Percentiles rank a stretch among this genome's conserved stretches.
Evolutionary conservation across 352 stramenopile species (phyloP).

Genomic region (Halophytophthora batemanensis): DNA sequence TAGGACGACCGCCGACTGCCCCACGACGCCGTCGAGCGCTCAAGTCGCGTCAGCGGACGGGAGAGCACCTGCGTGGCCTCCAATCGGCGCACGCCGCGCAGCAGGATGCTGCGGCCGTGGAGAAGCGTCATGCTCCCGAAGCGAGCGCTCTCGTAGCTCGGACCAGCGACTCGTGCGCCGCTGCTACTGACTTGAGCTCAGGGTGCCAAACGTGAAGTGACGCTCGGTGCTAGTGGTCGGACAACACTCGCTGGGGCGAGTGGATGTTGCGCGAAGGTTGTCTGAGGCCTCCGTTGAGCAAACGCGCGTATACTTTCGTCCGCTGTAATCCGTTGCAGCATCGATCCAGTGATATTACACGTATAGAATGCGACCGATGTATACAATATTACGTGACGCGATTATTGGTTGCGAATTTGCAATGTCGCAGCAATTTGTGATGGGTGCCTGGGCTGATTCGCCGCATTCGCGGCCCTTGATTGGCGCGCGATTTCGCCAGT

Average conservation of each 20-base stretch:
- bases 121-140: conserved; percentile 33
- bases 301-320: no score
- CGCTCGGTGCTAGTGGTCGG: no score
- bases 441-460: no score
- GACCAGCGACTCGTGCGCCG: no score
- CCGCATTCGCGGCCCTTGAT: neutral
- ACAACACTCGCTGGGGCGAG: no score
- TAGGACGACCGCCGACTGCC: conserved; percentile 3
- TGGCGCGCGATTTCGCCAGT: neutral
- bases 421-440: neutral
- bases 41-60: neutral
- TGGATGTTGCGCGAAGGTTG: conserved; percentile 9
- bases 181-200: no score
- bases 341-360: no score
- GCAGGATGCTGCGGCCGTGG: conserved; percentile 35
- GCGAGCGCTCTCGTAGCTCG: no score
- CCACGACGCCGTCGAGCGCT: neutral
- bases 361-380: no score
- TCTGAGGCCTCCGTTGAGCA: no score
- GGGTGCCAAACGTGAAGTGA: neutral
- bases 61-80: conserved; percentile 19
- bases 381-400: neutral
- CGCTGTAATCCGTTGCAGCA: no score
- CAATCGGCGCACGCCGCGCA: conserved; percentile 33
- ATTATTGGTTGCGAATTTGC: neutral